phyloP scores from a whole-genome alignment of 129 eudicot species.

The Silybum marianum region DNA sequence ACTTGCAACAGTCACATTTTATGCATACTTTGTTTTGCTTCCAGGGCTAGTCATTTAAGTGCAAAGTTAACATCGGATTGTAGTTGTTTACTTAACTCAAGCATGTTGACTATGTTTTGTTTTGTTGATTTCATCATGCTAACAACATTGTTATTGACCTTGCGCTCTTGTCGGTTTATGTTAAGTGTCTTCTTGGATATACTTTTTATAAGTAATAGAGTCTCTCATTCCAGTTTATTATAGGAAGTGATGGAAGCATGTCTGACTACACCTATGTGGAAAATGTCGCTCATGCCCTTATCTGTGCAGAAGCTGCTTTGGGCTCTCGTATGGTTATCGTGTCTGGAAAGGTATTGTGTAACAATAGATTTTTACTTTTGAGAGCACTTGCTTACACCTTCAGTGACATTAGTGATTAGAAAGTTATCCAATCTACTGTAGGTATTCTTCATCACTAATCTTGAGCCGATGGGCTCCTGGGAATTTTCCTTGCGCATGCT shows the following conservation, averaged over 20 bases:
- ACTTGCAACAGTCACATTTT: conserved; percentile 5
- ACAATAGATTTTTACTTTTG: conserved; percentile 1
- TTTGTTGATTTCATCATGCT: conserved; percentile 5
- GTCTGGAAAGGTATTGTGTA: conserved; percentile 75
- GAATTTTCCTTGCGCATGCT: conserved; percentile 62
- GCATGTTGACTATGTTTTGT: neutral
- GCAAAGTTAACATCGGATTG: neutral
- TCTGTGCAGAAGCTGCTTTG: conserved; percentile 86
- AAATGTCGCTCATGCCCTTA: conserved; percentile 86
- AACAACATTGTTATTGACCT: neutral
- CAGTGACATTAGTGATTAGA: neutral
- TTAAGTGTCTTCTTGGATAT: conserved; percentile 27
- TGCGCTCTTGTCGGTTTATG: neutral
- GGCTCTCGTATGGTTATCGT: conserved; percentile 51
- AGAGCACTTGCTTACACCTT: conserved; percentile 2
- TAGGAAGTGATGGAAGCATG: conserved; percentile 71
- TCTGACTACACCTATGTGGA: conserved; percentile 90
- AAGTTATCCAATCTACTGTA: conserved; percentile 31
- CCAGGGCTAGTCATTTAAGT: neutral
- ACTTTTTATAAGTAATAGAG: conserved; percentile 57
- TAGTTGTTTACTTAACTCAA: conserved; percentile 17
- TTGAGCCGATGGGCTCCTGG: conserved; percentile 71
- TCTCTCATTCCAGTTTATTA: conserved; percentile 85
- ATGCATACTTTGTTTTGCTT: conserved; percentile 7
- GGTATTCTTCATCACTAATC: conserved; percentile 80